Conservation (phyloP, 2,329 filamentous ascomycete species). For the Fusarium hostae region DNA sequence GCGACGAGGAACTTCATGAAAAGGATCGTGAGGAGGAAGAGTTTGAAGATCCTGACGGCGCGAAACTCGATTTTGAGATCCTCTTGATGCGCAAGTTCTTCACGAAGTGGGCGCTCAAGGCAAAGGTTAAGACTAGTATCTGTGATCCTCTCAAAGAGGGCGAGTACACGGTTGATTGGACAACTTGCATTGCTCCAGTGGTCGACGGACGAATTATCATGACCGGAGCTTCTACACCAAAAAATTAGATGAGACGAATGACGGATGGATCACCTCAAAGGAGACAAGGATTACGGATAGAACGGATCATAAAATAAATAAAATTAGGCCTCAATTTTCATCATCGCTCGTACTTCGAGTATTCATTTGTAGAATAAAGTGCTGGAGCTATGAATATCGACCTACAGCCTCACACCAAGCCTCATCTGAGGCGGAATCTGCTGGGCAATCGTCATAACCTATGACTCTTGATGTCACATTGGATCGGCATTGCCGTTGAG, state of each 20-base stretch:
- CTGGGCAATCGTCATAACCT: neutral
- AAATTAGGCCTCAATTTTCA: neutral
- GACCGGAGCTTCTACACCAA: slow-evolving; percentile 44
- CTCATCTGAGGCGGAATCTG: neutral
- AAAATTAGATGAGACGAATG: slow-evolving; percentile 1
- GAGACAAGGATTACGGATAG: neutral
- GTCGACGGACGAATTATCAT: slow-evolving; percentile 79
- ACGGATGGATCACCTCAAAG: neutral
- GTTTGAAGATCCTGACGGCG: slow-evolving; percentile 52
- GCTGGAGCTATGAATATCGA: neutral
- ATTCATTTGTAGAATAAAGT: neutral
- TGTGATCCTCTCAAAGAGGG: slow-evolving; percentile 68
- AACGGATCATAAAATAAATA: slow-evolving; percentile 1
- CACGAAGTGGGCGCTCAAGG: slow-evolving; percentile 76
- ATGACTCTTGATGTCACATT: neutral
- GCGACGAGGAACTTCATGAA: slow-evolving; percentile 53
- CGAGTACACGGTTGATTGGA: slow-evolving; percentile 78
- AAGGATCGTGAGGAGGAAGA: slow-evolving; percentile 38
- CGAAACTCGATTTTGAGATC: slow-evolving; percentile 64
- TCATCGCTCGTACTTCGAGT: neutral
- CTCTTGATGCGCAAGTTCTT: slow-evolving; percentile 75
- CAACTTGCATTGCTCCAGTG: slow-evolving; percentile 79
- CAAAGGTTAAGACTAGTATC: slow-evolving; percentile 67
- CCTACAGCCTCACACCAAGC: neutral
- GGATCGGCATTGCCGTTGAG: slow-evolving; percentile 6